A percentile compares a stretch with the other conserved stretches of the same genome.
These are phyloP conservation scores for Penicillium frequentans DNA, from an alignment of 2,329 filamentous ascomycete species.

Conservation along the genomic window DNA sequence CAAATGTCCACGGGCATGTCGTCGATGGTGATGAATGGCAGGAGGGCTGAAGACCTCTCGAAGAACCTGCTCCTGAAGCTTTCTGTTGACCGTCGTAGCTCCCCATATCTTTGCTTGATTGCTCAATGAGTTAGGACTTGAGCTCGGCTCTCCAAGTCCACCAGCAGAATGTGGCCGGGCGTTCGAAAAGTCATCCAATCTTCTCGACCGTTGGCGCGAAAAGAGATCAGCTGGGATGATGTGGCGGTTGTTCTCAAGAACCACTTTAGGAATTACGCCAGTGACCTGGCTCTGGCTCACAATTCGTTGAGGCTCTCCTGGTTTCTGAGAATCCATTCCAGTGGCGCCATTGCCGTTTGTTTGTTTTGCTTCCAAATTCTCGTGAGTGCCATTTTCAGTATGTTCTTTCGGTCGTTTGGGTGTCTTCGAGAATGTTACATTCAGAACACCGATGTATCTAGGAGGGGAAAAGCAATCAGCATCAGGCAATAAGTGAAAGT, in stretches of 20 bases:
- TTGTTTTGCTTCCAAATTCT: constrained; percentile 6
- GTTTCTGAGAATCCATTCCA: constrained; percentile 11
- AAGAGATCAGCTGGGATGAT: constrained; percentile 86
- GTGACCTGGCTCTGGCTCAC: constrained; percentile 76
- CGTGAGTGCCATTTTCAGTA: constrained; percentile 14
- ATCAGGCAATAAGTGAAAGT: not conserved
- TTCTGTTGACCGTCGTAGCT: constrained; percentile 85
- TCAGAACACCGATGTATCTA: constrained; percentile 95
- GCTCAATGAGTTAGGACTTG: constrained; percentile 32
- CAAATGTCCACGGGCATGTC: constrained; percentile 64
- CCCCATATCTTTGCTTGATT: constrained; percentile 69
- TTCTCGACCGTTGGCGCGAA: constrained; percentile 52
- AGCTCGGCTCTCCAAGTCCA: constrained; percentile 17
- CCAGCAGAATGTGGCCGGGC: constrained; percentile 21
- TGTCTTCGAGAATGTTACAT: constrained; percentile 90
- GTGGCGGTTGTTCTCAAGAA: constrained; percentile 90
- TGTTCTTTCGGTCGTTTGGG: constrained; percentile 58
- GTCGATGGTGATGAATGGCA: constrained; percentile 76
- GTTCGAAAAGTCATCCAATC: constrained; percentile 30
- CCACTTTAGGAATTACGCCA: constrained; percentile 79
- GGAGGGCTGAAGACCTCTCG: constrained; percentile 88
- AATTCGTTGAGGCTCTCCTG: constrained; percentile 48
- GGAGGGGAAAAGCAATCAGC: not conserved
- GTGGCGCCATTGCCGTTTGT: constrained; percentile 15
- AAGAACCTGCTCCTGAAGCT: constrained; percentile 84